Conservation (phyloP, 768 basidiomycete species). For the Leccinellum rugosiceps region DNA sequence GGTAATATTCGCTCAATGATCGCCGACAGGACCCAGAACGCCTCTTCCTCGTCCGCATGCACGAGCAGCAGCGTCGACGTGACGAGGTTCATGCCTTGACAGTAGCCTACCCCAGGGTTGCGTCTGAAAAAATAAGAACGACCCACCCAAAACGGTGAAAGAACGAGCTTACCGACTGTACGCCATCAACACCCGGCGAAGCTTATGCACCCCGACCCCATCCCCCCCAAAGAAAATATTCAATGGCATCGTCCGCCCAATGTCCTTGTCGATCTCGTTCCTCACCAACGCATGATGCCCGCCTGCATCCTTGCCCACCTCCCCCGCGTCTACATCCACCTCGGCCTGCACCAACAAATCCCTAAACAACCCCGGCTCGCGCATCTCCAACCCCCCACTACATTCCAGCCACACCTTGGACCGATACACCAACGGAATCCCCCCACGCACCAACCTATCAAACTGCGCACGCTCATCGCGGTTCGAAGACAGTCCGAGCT, state of each 20-base stretch:
- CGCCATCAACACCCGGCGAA: slow-evolving; percentile 84
- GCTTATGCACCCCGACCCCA: slow-evolving; percentile 89
- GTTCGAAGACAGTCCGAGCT: slow-evolving; percentile 72
- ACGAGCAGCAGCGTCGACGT: slow-evolving; percentile 92
- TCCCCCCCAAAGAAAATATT: slow-evolving; percentile 98
- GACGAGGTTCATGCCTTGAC: slow-evolving; percentile 94
- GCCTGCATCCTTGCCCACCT: neutral
- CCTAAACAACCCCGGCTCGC: slow-evolving; percentile 85
- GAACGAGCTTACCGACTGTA: slow-evolving; percentile 74
- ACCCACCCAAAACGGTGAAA: neutral
- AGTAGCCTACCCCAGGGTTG: slow-evolving; percentile 90
- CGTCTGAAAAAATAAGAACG: slow-evolving; percentile 47
- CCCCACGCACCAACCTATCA: slow-evolving; percentile 72
- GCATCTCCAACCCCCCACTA: slow-evolving; percentile 88
- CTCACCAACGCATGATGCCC: slow-evolving; percentile 44
- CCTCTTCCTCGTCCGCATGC: slow-evolving; percentile 93
- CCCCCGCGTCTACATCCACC: slow-evolving; percentile 32
- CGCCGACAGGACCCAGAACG: slow-evolving; percentile 91
- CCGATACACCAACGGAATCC: slow-evolving; percentile 87
- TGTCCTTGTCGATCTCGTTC: slow-evolving; percentile 94
- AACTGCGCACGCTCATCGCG: slow-evolving; percentile 77
- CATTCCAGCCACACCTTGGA: slow-evolving; percentile 92
- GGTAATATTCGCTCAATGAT: slow-evolving; percentile 89
- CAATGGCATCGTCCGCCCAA: slow-evolving; percentile 85
- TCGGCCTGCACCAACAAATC: slow-evolving; percentile 67